Evolutionary conservation across 148 eudicot genomes (phyloP).

Genomic region (Euryodendron excelsum): DNA sequence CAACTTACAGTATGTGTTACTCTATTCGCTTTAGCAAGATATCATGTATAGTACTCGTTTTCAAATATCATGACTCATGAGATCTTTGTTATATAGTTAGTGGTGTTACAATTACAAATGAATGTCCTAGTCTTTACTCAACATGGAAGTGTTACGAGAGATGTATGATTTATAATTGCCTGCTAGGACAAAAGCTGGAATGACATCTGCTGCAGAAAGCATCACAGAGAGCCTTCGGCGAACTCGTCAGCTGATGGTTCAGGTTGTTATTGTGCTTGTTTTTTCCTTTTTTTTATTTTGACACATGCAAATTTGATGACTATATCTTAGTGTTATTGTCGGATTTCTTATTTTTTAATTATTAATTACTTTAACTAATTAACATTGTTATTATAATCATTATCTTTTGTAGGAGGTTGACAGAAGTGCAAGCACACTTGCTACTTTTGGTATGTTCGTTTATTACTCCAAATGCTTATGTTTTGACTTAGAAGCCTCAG

Average conservation of each 20-base stretch:
- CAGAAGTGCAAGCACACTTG: slow-evolving; percentile 74
- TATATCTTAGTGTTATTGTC: background rate
- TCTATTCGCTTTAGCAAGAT: background rate
- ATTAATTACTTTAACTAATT: background rate
- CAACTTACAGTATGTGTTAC: slow-evolving; percentile 72
- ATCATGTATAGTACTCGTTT: background rate
- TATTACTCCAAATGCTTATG: background rate
- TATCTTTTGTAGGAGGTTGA: slow-evolving; percentile 70
- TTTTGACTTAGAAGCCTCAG: background rate
- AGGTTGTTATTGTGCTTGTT: slow-evolving; percentile 42
- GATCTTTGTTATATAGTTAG: background rate
- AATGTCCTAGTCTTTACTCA: background rate
- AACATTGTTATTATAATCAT: background rate
- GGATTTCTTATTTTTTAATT: background rate
- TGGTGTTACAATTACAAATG: background rate
- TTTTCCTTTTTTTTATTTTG: background rate
- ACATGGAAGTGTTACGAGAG: background rate
- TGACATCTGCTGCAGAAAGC: slow-evolving; percentile 98
- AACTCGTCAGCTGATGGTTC: slow-evolving; percentile 93
- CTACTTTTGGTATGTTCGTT: slow-evolving; percentile 62
- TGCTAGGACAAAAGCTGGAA: slow-evolving; percentile 80
- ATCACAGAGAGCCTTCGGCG: slow-evolving; percentile 95
- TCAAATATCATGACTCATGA: background rate
- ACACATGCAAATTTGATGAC: background rate
- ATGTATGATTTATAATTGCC: background rate